Conservation (phyloP, 768 basidiomycete genomes). For the Pulveroboletus sp. region DNA sequence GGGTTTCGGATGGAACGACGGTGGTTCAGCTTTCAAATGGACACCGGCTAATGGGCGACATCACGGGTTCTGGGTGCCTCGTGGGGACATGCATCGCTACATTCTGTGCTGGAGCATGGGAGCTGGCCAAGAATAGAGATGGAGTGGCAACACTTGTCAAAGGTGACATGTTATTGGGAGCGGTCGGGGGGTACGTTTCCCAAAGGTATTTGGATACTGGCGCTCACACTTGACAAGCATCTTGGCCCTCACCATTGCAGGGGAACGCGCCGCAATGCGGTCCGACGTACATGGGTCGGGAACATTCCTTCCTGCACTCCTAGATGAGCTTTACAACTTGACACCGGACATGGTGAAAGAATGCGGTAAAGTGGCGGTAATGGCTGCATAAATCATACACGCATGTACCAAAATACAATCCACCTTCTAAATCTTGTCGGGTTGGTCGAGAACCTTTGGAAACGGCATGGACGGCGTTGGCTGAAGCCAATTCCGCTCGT, state of each 20-base stretch:
- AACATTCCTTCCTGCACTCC: conserved; percentile 62
- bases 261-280: conserved; percentile 53
- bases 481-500: conserved; percentile 94
- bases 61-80: conserved; percentile 92
- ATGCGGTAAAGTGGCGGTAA: conserved; percentile 28
- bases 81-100: conserved; percentile 74
- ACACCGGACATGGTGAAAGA: conserved; percentile 36
- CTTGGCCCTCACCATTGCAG: conserved; percentile 57
- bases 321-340: conserved; percentile 56
- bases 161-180: conserved; percentile 75
- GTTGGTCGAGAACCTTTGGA: conserved; percentile 46
- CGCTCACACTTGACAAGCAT: conserved; percentile 36
- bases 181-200: conserved; percentile 67
- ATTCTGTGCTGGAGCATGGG: conserved; percentile 70
- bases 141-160: conserved; percentile 49
- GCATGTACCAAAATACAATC: background rate
- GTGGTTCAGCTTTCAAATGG: conserved; percentile 79
- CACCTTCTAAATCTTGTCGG: too few relatives aligned
- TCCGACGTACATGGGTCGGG: conserved; percentile 58
- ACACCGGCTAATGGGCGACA: conserved; percentile 63
- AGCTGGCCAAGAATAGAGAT: conserved; percentile 27
- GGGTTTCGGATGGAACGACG: conserved; percentile 74
- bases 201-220: background rate
- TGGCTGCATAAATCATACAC: background rate
- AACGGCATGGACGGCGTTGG: conserved; percentile 85